These are phyloP conservation scores for Blattamonas nauphoetae DNA, from an alignment of 78 protist genomes.

Conservation along the genomic window DNA sequence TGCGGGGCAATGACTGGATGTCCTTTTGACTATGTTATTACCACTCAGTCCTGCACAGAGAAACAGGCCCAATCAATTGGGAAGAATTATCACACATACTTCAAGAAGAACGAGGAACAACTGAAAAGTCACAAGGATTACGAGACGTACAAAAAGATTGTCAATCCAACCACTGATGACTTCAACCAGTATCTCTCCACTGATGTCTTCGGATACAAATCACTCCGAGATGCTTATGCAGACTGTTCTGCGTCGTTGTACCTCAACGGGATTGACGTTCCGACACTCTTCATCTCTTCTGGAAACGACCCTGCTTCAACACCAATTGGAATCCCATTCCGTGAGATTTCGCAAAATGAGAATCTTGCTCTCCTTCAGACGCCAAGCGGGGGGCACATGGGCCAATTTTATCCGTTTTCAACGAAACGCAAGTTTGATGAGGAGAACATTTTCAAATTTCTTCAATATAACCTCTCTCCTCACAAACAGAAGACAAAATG, in stretches of 20 bases:
- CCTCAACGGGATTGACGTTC: not conserved
- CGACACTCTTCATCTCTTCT: not conserved
- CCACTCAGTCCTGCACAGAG: not conserved
- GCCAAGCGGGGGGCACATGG: not conserved
- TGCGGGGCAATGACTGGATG: not conserved
- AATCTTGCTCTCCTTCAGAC: no score
- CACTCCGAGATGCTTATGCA: not conserved
- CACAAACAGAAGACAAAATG: no score
- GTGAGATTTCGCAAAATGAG: no score
- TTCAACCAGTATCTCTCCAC: not conserved
- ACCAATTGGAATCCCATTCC: no score
- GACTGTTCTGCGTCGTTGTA: not conserved
- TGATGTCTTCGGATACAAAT: not conserved
- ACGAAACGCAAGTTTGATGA: not conserved
- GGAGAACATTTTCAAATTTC: not conserved
- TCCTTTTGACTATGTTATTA: not conserved
- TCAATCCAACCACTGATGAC: no score
- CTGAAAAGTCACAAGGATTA: no score
- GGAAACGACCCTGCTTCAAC: not conserved
- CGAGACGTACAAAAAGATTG: no score
- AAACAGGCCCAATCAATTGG: no score
- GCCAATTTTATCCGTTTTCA: not conserved
- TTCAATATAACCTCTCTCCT: not conserved
- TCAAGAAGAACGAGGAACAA: no score
- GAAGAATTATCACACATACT: no score